Evolutionary conservation across 148 eudicot species (phyloP).

Genomic region (Rhododendron griersonianum): DNA sequence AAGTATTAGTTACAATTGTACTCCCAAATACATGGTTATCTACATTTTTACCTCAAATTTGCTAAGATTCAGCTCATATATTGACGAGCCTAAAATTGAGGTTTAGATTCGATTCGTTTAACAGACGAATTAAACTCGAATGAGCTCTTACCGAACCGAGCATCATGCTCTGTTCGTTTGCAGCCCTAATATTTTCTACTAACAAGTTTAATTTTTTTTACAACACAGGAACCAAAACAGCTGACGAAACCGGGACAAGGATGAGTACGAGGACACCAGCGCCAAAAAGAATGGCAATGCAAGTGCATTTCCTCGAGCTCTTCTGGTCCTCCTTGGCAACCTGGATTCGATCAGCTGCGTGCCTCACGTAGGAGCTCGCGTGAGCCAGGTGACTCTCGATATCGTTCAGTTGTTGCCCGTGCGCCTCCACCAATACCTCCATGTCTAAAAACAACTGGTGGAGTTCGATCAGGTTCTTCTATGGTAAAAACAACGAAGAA

Average conservation of each 20-base stretch:
- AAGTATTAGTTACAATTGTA: no score
- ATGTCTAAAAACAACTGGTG: conserved; percentile 26
- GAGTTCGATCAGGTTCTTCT: conserved; percentile 56
- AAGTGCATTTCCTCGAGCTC: conserved; percentile 54
- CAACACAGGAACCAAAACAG: conserved; percentile 5
- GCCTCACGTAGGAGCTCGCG: conserved; percentile 44
- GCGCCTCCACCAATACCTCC: conserved; percentile 66
- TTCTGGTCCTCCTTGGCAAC: conserved; percentile 54
- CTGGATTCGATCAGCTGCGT: conserved; percentile 36
- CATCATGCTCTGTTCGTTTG: no score
- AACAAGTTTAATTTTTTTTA: neutral
- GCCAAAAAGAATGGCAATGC: conserved; percentile 38
- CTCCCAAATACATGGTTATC: no score
- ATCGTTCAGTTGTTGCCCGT: conserved; percentile 43
- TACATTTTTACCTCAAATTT: no score
- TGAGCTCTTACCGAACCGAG: no score
- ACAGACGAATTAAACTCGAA: no score
- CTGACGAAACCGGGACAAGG: conserved; percentile 37
- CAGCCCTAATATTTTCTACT: neutral
- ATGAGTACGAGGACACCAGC: conserved; percentile 23
- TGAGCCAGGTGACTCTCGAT: conserved; percentile 50
- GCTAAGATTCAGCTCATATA: no score
- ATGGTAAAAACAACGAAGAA: no score
- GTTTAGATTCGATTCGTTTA: no score
- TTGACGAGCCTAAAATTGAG: no score